Conservation (phyloP, 2,329 filamentous ascomycete genomes). For the Sarocladiaceae sp. region DNA sequence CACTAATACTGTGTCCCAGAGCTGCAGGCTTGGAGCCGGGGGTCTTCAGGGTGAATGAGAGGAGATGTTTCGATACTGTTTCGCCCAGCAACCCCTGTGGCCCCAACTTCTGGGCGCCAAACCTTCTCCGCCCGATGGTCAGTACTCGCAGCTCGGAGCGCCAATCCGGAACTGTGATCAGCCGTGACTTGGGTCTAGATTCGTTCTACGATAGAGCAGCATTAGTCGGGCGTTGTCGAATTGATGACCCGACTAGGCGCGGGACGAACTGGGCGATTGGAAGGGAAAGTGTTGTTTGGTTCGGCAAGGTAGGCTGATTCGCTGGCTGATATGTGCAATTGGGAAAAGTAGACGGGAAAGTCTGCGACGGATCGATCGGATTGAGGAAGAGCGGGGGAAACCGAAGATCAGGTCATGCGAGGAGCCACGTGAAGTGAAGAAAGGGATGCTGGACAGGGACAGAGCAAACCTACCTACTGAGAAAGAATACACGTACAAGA, state of each 20-base stretch:
- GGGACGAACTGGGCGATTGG: too few relatives aligned
- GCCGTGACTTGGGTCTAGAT: too few relatives aligned
- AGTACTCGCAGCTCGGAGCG: not conserved
- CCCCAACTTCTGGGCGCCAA: not conserved
- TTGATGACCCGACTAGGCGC: too few relatives aligned
- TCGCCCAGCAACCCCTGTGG: not conserved
- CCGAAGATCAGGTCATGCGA: not conserved
- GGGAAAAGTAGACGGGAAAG: not conserved
- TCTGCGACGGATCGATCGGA: slow-evolving; percentile 2
- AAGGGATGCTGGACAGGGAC: too few relatives aligned
- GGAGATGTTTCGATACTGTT: slow-evolving; percentile 3
- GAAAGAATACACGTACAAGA: not conserved
- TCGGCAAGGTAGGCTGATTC: too few relatives aligned
- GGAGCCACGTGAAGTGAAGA: too few relatives aligned
- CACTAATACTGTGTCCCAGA: slow-evolving; percentile 1
- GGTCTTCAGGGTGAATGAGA: not conserved
- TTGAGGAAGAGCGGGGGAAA: not conserved
- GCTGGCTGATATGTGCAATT: too few relatives aligned
- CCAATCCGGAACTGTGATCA: too few relatives aligned
- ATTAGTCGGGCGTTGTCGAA: too few relatives aligned
- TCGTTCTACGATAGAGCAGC: too few relatives aligned
- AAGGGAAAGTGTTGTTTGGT: too few relatives aligned
- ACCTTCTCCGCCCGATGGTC: not conserved
- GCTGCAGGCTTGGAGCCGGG: not conserved
- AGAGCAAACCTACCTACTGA: not conserved